Base-by-base conservation (phyloP, 768 basidiomycete genomes). In the Xerocomus spinulosus region DNA sequence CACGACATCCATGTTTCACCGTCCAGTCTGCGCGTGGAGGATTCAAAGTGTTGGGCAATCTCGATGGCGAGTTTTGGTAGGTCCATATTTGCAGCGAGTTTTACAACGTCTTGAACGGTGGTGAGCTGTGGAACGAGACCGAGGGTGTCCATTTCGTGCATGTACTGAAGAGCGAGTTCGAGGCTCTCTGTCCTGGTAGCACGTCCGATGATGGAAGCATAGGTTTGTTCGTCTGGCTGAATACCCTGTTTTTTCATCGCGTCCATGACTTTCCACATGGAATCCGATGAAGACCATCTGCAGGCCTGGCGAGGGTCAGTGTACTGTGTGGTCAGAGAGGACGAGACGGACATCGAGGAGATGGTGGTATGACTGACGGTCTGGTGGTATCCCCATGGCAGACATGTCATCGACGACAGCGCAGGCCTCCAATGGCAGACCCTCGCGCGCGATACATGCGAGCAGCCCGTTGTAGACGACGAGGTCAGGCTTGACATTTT, bases 351-450 rank as follows among this genome's bases (percentile, higher is more conserved):
- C 88, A 57, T 77, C 67, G 40, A 91, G 63, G 21, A 91, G 70
- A 35, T 74, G 68, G 37, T 85, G 78, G 61, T 83, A 83, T 9
- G 79, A 73, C 32, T 74, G 67, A 5, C 68, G 54, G 46, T 78
- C 71, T 5, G 79, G 83, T 37, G 63, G 50, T 18, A 89, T 51
- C 3, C 74, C 75, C 35, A 73, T 53, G 15, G 70, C 61, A 28
- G 72, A 43, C 84, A 89, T 87, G 60, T 89, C 85, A 29, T 85
- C 82, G 24, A 85, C 65, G 45, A 85, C 74, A 15, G 83, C 85
- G 71, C 76, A 77, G 4, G 82, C 76, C 50, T 86, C 80, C 24
- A 74, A 55, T 60, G 69, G 70, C 9, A 73, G 56, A 5, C 68
- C 70, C 30, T 75, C 68, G 7, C 59, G 53, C 0, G 76, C 71